These are phyloP conservation scores for Mortierella sp. DNA, from an alignment of 371 early-diverging fungal genomes.

Conservation along the genomic window DNA sequence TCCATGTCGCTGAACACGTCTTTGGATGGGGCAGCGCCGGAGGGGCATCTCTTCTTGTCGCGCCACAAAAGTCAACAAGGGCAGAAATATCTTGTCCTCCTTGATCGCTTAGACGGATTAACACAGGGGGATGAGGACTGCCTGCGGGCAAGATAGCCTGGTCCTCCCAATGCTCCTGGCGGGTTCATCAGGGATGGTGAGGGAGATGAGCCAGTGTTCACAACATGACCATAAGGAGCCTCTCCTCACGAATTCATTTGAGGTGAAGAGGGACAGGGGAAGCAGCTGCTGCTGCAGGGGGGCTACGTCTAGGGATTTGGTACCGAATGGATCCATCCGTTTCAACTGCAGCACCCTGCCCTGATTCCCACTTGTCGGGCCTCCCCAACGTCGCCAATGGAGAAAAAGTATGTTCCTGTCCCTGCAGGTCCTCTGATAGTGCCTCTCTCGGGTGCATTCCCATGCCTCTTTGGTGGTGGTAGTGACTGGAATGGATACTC, in stretches of 20 bases:
- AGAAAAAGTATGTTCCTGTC: too few species aligned
- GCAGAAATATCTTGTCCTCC: slow-evolving; percentile 42
- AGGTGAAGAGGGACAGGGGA: not conserved
- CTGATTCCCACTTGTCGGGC: too few species aligned
- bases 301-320: slow-evolving; percentile 23
- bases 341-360: not conserved
- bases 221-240: not conserved
- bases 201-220: not conserved
- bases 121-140: slow-evolving; percentile 43
- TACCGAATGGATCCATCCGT: slow-evolving; percentile 1
- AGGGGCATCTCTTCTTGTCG: slow-evolving; percentile 17
- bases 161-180: slow-evolving; percentile 4
- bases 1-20: slow-evolving; percentile 21
- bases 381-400: too few species aligned
- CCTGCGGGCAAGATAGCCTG: slow-evolving; percentile 18
- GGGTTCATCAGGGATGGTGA: not conserved
- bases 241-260: not conserved
- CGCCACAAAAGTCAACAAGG: slow-evolving; percentile 14
- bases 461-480: slow-evolving; percentile 42
- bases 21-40: slow-evolving; percentile 15
- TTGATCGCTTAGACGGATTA: slow-evolving; percentile 37
- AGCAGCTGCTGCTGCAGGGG: slow-evolving; percentile 35
- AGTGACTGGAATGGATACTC: slow-evolving; percentile 22
- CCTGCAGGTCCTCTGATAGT: slow-evolving; percentile 2
- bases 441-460: slow-evolving; percentile 3